These are phyloP conservation scores for Sarcomyxa edulis DNA, from an alignment of 768 basidiomycete species.

Conservation along the genomic window DNA sequence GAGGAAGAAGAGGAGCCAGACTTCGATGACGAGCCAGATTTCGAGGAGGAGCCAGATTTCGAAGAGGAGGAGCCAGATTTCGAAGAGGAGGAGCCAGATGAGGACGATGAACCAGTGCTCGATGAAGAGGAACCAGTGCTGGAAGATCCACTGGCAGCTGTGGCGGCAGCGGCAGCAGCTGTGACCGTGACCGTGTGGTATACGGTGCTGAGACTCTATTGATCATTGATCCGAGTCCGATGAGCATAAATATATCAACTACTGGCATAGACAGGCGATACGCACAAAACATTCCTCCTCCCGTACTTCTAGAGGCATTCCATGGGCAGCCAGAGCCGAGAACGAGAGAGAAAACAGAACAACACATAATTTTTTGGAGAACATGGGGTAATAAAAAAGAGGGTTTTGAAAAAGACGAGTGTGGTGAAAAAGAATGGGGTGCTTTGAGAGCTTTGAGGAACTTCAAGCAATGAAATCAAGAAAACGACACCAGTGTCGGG, in stretches of 20 bases:
- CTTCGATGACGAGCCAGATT: no score
- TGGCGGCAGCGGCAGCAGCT: slow-evolving; percentile 17
- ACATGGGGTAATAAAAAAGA: slow-evolving; percentile 29
- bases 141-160: not conserved
- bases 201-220: slow-evolving; percentile 13
- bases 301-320: slow-evolving; percentile 13
- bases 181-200: slow-evolving; percentile 32
- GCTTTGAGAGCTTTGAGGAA: slow-evolving; percentile 22
- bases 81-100: no score
- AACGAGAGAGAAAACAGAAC: slow-evolving; percentile 35
- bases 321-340: slow-evolving; percentile 28
- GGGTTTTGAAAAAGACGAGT: slow-evolving; percentile 14
- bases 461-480: slow-evolving; percentile 23
- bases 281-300: slow-evolving; percentile 11
- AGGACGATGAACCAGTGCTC: not conserved
- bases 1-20: no score
- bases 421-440: slow-evolving; percentile 19
- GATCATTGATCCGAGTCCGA: no score
- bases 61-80: no score
- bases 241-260: slow-evolving; percentile 6
- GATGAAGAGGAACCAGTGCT: not conserved
- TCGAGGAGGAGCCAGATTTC: no score
- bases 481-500: slow-evolving; percentile 55
- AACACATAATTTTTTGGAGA: slow-evolving; percentile 31
- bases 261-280: slow-evolving; percentile 2